Conservation (phyloP, 805 yeast species). For the Saccharomyces jurei region DNA sequence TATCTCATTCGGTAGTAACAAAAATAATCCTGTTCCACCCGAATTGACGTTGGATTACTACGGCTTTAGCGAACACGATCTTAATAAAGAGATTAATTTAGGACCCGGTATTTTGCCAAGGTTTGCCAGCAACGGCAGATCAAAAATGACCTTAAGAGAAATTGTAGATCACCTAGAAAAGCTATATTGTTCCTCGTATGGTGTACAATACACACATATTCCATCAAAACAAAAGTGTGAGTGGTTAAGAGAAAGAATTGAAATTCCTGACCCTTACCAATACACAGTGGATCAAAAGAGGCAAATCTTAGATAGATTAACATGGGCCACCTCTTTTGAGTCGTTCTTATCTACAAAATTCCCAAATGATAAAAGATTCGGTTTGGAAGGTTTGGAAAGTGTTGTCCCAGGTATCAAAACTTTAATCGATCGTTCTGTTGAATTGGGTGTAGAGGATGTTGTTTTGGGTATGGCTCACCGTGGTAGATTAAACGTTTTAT, state of each 20-base stretch:
- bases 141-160: slow-evolving; percentile 65
- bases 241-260: slow-evolving; percentile 96
- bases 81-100: slow-evolving; percentile 72
- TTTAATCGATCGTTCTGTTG: slow-evolving; percentile 86
- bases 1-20: slow-evolving; percentile 71
- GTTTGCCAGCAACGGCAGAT: slow-evolving; percentile 57
- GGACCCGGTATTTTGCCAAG: slow-evolving; percentile 98
- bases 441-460: slow-evolving; percentile 86
- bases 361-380: slow-evolving; percentile 98
- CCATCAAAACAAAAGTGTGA: slow-evolving; percentile 94
- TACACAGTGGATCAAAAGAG: slow-evolving; percentile 85
- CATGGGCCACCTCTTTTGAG: slow-evolving; percentile 95
- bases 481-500: slow-evolving; percentile 95
- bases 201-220: slow-evolving; percentile 93
- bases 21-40: slow-evolving; percentile 49
- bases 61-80: slow-evolving; percentile 81
- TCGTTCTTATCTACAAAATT: slow-evolving; percentile 86
- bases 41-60: slow-evolving; percentile 90
- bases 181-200: slow-evolving; percentile 81
- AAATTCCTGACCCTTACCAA: slow-evolving; percentile 80
- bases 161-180: slow-evolving; percentile 70
- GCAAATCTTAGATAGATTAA: slow-evolving; percentile 90
- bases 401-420: slow-evolving; percentile 96
- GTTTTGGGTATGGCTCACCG: slow-evolving; percentile 99
- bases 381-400: slow-evolving; percentile 97